Evolutionary conservation across 2,329 filamentous ascomycete species (phyloP), one percentile per base, ranked within the genome.

Genomic region (Aureobasidium sp.): DNA sequence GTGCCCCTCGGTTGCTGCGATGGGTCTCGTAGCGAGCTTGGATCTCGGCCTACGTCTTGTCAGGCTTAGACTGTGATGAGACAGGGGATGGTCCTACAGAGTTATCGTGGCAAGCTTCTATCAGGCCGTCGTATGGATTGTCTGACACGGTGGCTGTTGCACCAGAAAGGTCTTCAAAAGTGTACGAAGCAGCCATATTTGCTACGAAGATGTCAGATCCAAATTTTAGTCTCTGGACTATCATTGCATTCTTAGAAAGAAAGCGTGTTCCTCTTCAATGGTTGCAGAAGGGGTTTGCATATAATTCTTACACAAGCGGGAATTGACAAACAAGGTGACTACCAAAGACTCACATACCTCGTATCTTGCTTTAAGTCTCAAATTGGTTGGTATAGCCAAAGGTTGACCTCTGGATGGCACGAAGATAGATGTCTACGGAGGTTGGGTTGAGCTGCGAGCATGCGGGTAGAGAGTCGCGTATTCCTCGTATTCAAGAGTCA

Each of bases 121-220:
- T 88, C 62, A 95, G 75, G 19, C 85, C 84, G 65, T 89, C 80
- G 70, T 92, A 94, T 0, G 89, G 90, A 65, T 94, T 95, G 69
- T 83, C 81, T 45, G 76, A 78, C 21, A 65, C 64, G 45, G 51
- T 62, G 21, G 64, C 25, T 8, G 55, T 61, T 6, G 65, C 62
- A 23, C 70, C 70, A 11, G 69, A 71, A 23, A 69, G 65, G 58
- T 72, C 71, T 61, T 71, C 69, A 60, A 72, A 72, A 3, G 70
- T 72, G 62, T 72, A 72, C 60, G 66, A 70, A 9, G 70, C 66
- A 10, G 69, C 69, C 70, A 72, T 72, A 40, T 37, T n/a, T 38
- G 21, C 21, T 27, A 27, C 33, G n/a, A 17, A 17, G 25, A 15
- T 33, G 19, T 55, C 51, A 55, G 51, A 45, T 43, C 11, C n/a